Conservation (phyloP, 257 asterid genomes). For the Verbascum thapsus region DNA sequence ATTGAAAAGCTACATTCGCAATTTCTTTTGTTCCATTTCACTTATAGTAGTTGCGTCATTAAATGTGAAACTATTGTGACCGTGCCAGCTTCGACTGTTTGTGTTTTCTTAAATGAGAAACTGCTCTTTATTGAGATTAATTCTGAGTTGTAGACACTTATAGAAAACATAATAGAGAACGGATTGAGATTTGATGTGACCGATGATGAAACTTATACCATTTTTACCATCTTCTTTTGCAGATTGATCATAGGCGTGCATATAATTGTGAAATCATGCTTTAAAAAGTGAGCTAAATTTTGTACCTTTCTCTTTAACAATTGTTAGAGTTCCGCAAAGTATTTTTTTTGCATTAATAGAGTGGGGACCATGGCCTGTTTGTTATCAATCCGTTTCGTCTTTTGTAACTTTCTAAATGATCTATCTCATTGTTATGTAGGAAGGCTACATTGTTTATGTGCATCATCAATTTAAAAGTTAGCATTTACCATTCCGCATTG, state of each 20-base stretch:
- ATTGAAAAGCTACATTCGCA: not conserved
- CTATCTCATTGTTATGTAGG: conserved; percentile 8
- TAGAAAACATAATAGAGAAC: not conserved
- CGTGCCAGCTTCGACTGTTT: not conserved
- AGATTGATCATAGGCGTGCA: conserved; percentile 93
- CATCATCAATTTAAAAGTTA: not conserved
- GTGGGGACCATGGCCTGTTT: conserved; percentile 10
- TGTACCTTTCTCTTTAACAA: conserved; percentile 7
- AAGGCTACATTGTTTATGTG: conserved; percentile 5
- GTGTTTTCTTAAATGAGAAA: not conserved
- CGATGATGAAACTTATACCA: conserved; percentile 22
- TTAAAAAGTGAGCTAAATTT: conserved; percentile 69
- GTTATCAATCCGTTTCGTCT: conserved; percentile 12
- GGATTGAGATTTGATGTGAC: conserved; percentile 15
- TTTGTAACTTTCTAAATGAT: conserved; percentile 14
- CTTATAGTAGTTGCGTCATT: not conserved
- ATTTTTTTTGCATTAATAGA: conserved; percentile 3
- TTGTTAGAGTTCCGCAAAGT: conserved; percentile 2
- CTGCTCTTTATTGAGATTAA: not conserved
- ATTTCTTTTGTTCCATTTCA: not conserved
- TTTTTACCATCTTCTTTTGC: conserved; percentile 35
- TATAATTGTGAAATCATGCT: conserved; percentile 97
- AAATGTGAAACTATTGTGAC: not conserved
- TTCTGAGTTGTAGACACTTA: not conserved
- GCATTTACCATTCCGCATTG: not conserved